Percentiles rank a stretch among this genome's conserved stretches.
Conservation (phyloP, 257 asterid genomes). For the Salvia miltiorrhiza region DNA sequence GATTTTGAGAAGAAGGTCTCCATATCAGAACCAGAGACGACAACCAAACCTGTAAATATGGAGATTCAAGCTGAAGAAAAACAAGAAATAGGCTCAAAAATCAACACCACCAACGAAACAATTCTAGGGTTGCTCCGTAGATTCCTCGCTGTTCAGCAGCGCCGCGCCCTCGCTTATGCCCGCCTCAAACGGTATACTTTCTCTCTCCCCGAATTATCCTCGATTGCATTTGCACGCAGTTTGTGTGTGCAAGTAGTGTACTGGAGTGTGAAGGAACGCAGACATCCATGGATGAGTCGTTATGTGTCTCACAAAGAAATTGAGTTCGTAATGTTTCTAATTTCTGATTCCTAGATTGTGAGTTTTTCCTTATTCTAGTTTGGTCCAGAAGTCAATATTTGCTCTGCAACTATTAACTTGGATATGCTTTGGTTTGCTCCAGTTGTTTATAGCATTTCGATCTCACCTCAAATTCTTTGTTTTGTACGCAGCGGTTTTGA, state of each 20-base stretch:
- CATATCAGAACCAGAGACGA: constrained; percentile 38
- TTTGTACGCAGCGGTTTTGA: constrained; percentile 69
- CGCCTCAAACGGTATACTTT: constrained; percentile 65
- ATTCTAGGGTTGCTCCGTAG: constrained; percentile 50
- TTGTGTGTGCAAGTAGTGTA: neutral
- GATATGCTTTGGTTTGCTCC: neutral
- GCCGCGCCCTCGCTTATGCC: constrained; percentile 84
- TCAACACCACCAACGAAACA: constrained; percentile 23
- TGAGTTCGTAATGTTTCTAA: neutral
- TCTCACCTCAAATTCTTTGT: constrained; percentile 7
- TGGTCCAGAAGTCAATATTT: neutral
- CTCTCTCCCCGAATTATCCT: neutral
- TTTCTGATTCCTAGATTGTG: neutral
- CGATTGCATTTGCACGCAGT: neutral
- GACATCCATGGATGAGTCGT: neutral
- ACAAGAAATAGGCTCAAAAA: constrained; percentile 13
- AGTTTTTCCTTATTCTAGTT: neutral
- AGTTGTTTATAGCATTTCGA: neutral
- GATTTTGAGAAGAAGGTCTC: constrained; percentile 63
- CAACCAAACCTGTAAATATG: neutral
- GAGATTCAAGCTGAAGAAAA: constrained; percentile 25
- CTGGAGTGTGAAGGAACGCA: neutral
- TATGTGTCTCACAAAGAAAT: neutral
- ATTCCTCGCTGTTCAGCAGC: constrained; percentile 77
- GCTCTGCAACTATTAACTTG: neutral